These are phyloP conservation scores for Cornus suecica DNA, from an alignment of 148 eudicot genomes.

Conservation along the genomic window DNA sequence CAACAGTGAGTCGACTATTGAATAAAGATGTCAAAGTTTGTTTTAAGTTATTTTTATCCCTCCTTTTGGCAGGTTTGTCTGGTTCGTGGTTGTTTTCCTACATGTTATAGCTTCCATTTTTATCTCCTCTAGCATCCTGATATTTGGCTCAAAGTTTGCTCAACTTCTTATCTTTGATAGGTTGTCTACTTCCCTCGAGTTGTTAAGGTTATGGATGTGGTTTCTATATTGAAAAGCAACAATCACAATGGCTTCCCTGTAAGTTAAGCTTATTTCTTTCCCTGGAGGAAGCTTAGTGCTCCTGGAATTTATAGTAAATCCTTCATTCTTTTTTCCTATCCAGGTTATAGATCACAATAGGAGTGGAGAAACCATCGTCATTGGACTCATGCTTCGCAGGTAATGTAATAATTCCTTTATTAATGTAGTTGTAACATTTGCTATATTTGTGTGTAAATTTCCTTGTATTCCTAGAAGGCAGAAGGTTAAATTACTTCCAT, in stretches of 20 bases:
- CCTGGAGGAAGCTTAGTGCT: constrained; percentile 11
- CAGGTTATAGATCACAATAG: constrained; percentile 91
- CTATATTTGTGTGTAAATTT: not conserved
- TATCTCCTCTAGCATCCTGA: not conserved
- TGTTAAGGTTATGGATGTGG: constrained; percentile 73
- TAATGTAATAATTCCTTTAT: constrained; percentile 17
- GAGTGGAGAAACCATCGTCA: constrained; percentile 84
- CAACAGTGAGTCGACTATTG: no score
- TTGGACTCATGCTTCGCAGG: constrained; percentile 95
- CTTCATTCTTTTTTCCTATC: constrained; percentile 15
- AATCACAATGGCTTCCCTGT: constrained; percentile 97
- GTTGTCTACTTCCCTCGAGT: constrained; percentile 85
- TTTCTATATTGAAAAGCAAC: constrained; percentile 77
- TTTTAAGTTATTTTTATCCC: no score
- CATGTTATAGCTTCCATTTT: not conserved
- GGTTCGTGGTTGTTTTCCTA: not conserved
- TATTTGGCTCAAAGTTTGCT: not conserved
- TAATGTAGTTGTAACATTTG: not conserved
- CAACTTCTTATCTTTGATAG: constrained; percentile 29
- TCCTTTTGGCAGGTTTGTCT: no score
- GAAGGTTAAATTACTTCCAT: not conserved
- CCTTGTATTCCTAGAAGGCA: not conserved
- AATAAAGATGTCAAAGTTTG: no score
- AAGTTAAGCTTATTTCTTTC: constrained; percentile 32
- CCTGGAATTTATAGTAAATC: not conserved